Percentiles rank a stretch among this genome's conserved stretches.
These are phyloP conservation scores for Nemania serpens DNA, from an alignment of 2,329 filamentous ascomycete genomes.

Conservation along the genomic window DNA sequence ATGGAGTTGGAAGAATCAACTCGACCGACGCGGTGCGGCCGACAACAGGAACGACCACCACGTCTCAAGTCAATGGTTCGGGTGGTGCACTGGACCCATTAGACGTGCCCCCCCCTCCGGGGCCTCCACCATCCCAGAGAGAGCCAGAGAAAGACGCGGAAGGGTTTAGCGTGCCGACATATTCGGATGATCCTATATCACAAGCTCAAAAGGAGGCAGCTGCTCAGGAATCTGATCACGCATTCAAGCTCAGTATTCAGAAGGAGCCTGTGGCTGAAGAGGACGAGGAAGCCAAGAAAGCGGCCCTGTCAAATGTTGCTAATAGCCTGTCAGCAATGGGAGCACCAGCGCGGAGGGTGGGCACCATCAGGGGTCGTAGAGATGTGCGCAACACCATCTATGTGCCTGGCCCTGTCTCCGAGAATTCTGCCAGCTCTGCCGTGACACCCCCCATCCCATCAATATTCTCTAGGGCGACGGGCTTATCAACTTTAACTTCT, in stretches of 20 bases:
- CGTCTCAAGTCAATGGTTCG: conserved; percentile 54
- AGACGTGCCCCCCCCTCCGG: conserved; percentile 57
- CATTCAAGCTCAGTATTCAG: conserved; percentile 80
- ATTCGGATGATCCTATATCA: conserved; percentile 68
- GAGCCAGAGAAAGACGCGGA: conserved; percentile 67
- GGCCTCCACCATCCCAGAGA: conserved; percentile 54
- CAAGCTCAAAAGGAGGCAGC: conserved; percentile 71
- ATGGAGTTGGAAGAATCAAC: conserved; percentile 49
- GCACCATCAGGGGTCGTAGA: conserved; percentile 83
- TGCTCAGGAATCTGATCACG: conserved; percentile 63
- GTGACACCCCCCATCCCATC: conserved; percentile 46
- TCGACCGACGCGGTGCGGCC: conserved; percentile 38
- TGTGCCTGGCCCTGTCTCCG: conserved; percentile 56
- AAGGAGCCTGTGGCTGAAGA: conserved; percentile 79
- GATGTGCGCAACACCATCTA: conserved; percentile 93
- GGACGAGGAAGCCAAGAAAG: conserved; percentile 73
- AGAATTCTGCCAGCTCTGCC: conserved; percentile 32
- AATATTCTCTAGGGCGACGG: conserved; percentile 49
- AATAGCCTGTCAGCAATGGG: conserved; percentile 69
- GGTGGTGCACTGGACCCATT: conserved; percentile 50
- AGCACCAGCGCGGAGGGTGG: conserved; percentile 69
- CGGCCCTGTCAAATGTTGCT: conserved; percentile 75
- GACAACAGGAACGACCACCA: conserved; percentile 39
- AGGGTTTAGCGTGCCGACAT: conserved; percentile 74
- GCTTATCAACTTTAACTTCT: conserved; percentile 62